These are phyloP conservation scores for Termitomyces sp. DNA, from an alignment of 768 basidiomycete genomes.

Conservation along the genomic window DNA sequence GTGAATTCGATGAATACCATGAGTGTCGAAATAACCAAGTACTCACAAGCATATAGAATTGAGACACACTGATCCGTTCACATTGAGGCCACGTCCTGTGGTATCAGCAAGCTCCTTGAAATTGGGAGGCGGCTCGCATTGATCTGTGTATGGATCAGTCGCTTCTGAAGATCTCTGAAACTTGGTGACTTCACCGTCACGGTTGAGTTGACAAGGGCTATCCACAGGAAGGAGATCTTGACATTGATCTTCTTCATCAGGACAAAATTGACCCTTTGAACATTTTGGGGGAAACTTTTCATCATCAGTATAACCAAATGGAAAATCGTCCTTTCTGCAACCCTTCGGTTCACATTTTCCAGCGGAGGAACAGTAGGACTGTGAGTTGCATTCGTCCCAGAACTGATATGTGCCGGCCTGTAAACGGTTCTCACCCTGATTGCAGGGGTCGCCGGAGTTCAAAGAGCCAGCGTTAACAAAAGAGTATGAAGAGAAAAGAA, in stretches of 20 bases:
- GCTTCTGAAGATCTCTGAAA: background rate
- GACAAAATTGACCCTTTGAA: constrained; percentile 63
- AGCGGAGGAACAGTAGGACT: constrained; percentile 55
- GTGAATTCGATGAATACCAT: background rate
- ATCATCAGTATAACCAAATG: constrained; percentile 55
- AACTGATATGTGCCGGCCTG: constrained; percentile 77
- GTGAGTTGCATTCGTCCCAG: constrained; percentile 69
- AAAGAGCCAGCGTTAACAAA: constrained; percentile 41
- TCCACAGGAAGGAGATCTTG: constrained; percentile 52
- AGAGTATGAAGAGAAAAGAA: constrained; percentile 41
- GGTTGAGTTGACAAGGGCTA: constrained; percentile 76
- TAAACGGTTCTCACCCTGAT: constrained; percentile 54
- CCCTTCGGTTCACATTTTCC: constrained; percentile 56
- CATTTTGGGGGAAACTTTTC: constrained; percentile 56
- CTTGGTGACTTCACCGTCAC: constrained; percentile 57
- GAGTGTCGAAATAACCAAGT: constrained; percentile 17
- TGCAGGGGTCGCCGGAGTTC: constrained; percentile 42
- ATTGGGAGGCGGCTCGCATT: constrained; percentile 70
- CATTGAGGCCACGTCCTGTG: constrained; percentile 61
- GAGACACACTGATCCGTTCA: constrained; percentile 81
- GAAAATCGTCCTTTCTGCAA: constrained; percentile 74
- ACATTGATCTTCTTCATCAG: constrained; percentile 76
- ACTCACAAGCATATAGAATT: constrained; percentile 79
- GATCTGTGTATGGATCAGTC: constrained; percentile 40
- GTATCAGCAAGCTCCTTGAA: constrained; percentile 56